Evolutionary conservation across 768 basidiomycete species (phyloP), one percentile per base, ranked within the genome.

Genomic region (Exidia glandulosa): DNA sequence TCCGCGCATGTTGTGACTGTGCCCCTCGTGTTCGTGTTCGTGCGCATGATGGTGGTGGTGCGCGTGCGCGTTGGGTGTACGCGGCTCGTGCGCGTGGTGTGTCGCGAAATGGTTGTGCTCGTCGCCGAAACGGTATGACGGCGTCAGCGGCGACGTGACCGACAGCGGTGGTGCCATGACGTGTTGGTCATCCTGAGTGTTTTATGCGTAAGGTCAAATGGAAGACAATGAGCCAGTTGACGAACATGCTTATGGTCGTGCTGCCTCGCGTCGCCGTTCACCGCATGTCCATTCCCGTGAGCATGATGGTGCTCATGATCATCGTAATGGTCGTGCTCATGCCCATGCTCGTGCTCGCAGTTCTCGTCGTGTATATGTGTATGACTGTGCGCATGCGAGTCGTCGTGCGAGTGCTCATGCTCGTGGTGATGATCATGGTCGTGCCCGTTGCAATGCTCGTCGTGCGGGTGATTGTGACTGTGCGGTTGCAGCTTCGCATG

Each of bases 1-100:
- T 13, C 96, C 96, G 33, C 94, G 88, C 96, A 99, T 99, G 70
- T 99, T 99, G 71, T 98, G 92, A 72, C 90, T 92, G 67, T 95
- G 93, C 0, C 90, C 87, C 71, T 93, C 88, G 25, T 67, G 66
- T 32, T 67, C 52, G 64, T 56, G 66, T 65, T 59, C 61, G 60
- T 77, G 78, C n/a, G n/a, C n/a, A 65, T 86, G 87, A 12, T 75
- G 72, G 69, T 85, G 82, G 54, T 78, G 73, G 63, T 82, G 79
- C 56, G 76, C 63, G 64, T 81, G 79, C 5, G 65, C 41, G 23
- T 3, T 76, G 77, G 14, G 68, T 65, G 59, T 76, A 76, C 30
- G 67, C 69, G 25, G 69, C 54, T 65, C 59, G 34, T 67, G 62
- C 25, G 71, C 63, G 41, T 68, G 67, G 27, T 56, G 54, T 25